These are phyloP conservation scores for Claviceps monticola DNA, from an alignment of 2,329 filamentous ascomycete species.

Conservation along the genomic window DNA sequence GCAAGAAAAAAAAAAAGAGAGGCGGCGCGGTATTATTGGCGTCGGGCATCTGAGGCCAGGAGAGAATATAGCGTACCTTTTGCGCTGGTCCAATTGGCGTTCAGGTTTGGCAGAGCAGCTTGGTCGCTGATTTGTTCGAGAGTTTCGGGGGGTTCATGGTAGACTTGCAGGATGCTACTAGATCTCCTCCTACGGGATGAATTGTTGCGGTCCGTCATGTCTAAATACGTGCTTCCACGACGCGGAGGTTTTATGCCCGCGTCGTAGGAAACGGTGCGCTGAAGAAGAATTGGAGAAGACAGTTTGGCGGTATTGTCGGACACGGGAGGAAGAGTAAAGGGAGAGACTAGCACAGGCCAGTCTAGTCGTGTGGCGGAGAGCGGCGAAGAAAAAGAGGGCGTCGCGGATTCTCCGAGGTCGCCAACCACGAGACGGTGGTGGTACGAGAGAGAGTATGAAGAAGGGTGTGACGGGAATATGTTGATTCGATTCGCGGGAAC, in stretches of 20 bases:
- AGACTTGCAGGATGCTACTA: slow-evolving; percentile 84
- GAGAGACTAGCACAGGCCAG: slow-evolving; percentile 4
- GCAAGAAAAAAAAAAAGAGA: not conserved
- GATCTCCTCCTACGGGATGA: slow-evolving; percentile 76
- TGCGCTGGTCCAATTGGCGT: slow-evolving; percentile 97
- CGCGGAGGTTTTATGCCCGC: slow-evolving; percentile 58
- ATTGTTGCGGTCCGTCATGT: slow-evolving; percentile 48
- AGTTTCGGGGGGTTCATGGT: slow-evolving; percentile 91
- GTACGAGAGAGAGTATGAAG: not conserved
- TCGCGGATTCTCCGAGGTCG: slow-evolving; percentile 3
- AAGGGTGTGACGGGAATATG: not conserved
- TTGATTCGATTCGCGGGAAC: not conserved
- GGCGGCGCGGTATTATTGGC: too few relatives aligned
- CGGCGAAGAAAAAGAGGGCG: slow-evolving; percentile 1
- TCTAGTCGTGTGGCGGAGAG: slow-evolving; percentile 5
- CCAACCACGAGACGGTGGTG: not conserved
- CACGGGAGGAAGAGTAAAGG: slow-evolving; percentile 5
- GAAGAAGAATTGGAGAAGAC: slow-evolving; percentile 79
- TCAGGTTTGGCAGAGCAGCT: slow-evolving; percentile 84
- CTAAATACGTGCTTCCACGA: slow-evolving; percentile 45
- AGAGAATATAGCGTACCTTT: slow-evolving; percentile 56
- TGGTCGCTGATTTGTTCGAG: slow-evolving; percentile 97
- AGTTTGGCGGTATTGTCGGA: slow-evolving; percentile 74
- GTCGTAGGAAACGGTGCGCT: slow-evolving; percentile 85
- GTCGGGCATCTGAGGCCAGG: not conserved